Conservation (phyloP, 176 grass and related monocot species). For the Miscanthus lutarioriparius region DNA sequence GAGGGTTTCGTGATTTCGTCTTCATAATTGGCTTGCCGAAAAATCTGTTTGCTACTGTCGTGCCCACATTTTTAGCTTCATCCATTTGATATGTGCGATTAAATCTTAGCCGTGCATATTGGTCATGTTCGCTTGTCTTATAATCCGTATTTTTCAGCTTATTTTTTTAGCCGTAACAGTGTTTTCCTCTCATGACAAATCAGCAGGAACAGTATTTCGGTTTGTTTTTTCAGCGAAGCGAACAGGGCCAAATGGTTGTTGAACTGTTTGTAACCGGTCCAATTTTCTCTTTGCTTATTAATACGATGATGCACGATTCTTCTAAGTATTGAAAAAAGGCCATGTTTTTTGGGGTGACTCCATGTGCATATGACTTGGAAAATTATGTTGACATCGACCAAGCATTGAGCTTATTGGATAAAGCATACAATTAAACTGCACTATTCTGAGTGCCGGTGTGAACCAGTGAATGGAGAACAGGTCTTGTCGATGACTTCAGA, state of each 20-base stretch:
- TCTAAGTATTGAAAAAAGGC: too few relatives aligned
- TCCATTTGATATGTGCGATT: not conserved
- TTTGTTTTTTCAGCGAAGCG: too few relatives aligned
- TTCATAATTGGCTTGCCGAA: conserved; percentile 1
- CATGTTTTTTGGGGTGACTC: not conserved
- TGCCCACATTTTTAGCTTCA: not conserved
- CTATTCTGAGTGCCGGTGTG: not conserved
- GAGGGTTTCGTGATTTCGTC: not conserved
- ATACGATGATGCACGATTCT: too few relatives aligned
- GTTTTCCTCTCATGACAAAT: too few relatives aligned
- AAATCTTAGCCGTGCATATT: not conserved
- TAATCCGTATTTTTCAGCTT: too few relatives aligned
- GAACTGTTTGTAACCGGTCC: not conserved
- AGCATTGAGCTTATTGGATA: not conserved
- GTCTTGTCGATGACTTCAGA: not conserved
- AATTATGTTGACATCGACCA: not conserved
- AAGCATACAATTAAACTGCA: not conserved
- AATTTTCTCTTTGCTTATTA: not conserved
- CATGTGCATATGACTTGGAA: not conserved
- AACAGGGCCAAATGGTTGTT: too few relatives aligned
- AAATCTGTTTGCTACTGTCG: not conserved
- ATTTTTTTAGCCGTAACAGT: too few relatives aligned
- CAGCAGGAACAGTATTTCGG: too few relatives aligned
- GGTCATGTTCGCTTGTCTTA: too few relatives aligned
- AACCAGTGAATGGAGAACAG: not conserved